Conservation (phyloP, 306 rosid species). For the Glycine soja region DNA sequence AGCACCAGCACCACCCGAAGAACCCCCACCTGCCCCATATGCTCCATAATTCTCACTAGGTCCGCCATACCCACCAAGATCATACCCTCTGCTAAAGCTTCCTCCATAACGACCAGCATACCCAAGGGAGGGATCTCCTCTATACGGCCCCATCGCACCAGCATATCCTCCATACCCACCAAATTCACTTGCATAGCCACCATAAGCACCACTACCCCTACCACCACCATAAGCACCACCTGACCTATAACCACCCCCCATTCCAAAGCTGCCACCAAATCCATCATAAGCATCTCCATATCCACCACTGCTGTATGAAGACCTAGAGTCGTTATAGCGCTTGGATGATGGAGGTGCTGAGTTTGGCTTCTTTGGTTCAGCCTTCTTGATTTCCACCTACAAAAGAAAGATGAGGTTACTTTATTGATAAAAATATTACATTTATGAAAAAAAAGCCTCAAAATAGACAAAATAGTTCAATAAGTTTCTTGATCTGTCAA, state of each 20-base stretch:
- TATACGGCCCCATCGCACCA: conserved; percentile 78
- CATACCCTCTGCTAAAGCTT: conserved; percentile 84
- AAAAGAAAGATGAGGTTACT: conserved; percentile 31
- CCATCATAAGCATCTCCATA: conserved; percentile 86
- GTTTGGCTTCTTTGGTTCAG: conserved; percentile 95
- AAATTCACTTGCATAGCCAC: conserved; percentile 85
- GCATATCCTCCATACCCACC: conserved; percentile 87
- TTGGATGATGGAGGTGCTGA: conserved; percentile 77
- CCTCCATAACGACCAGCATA: conserved; percentile 87
- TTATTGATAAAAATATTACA: background rate
- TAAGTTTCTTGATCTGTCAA: background rate
- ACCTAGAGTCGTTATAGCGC: conserved; percentile 81
- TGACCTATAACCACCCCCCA: conserved; percentile 75
- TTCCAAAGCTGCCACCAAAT: conserved; percentile 73
- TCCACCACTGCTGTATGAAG: conserved; percentile 73
- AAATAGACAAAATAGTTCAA: background rate
- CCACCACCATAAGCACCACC: conserved; percentile 72
- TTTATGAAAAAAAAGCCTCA: background rate
- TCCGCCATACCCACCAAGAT: conserved; percentile 88
- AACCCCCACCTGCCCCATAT: conserved; percentile 66
- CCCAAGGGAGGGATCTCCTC: conserved; percentile 84
- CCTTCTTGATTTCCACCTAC: conserved; percentile 97
- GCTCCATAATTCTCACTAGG: conserved; percentile 80
- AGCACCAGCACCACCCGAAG: conserved; percentile 67
- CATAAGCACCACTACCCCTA: conserved; percentile 53